phyloP scores from a whole-genome alignment of 495 filamentous ascomycete species.

The Tetracladium setigerum region DNA sequence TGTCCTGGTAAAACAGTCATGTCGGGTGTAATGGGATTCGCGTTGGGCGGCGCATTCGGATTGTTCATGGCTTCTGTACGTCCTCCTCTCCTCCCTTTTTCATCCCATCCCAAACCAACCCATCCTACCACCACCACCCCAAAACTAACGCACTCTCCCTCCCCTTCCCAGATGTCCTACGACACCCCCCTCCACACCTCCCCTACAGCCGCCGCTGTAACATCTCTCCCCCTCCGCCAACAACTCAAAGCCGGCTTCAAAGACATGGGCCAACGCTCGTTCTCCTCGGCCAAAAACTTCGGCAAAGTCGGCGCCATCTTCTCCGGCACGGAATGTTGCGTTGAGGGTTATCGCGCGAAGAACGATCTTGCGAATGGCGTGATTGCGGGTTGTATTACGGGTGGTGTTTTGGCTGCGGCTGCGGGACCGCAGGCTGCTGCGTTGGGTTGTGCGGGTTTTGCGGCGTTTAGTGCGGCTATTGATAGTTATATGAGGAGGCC shows the following conservation, averaged over 20 bases:
- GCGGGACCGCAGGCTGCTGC: conserved; percentile 88
- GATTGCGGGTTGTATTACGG: conserved; percentile 83
- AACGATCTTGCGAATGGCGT: conserved; percentile 89
- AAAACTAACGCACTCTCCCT: neutral
- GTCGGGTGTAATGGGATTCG: conserved; percentile 81
- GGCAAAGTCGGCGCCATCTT: conserved; percentile 86
- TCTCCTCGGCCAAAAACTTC: conserved; percentile 88
- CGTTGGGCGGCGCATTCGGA: conserved; percentile 84
- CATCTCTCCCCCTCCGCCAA: conserved; percentile 68
- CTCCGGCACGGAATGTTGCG: conserved; percentile 87
- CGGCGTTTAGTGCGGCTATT: conserved; percentile 91
- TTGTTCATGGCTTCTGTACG: conserved; percentile 90
- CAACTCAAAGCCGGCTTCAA: conserved; percentile 80
- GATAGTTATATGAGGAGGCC: conserved; percentile 79
- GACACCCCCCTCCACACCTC: conserved; percentile 60
- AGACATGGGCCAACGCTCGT: conserved; percentile 85
- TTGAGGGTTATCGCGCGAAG: conserved; percentile 86
- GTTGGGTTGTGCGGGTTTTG: conserved; percentile 87
- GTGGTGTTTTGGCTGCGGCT: conserved; percentile 73
- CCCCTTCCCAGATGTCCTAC: conserved; percentile 68
- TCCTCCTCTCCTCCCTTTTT: conserved; percentile 12
- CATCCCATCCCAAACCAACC: neutral
- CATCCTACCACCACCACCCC: neutral
- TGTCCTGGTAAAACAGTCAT: conserved; percentile 79
- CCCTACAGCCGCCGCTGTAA: conserved; percentile 53